Evolutionary conservation across 2,329 filamentous ascomycete genomes (phyloP).

Genomic region (Penicillium sp.): DNA sequence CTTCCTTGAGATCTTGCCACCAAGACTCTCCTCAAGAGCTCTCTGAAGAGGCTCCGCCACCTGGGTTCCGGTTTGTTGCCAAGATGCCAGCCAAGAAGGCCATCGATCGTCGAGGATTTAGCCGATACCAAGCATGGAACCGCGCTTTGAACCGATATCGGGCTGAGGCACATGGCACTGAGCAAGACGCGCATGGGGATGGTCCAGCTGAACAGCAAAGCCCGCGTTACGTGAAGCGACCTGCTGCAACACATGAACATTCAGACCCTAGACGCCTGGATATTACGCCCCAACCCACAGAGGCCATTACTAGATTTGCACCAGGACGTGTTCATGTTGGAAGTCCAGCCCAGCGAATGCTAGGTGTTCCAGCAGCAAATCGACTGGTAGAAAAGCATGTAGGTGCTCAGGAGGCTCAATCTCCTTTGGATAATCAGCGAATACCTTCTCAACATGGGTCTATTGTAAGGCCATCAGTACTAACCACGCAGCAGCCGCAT

Average conservation of each 20-base stretch:
- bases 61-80: constrained; percentile 39
- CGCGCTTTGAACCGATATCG: constrained; percentile 44
- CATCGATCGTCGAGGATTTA: constrained; percentile 46
- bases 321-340: constrained; percentile 15
- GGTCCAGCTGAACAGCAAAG: constrained; percentile 15
- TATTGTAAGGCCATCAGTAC: constrained; percentile 13
- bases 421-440: constrained; percentile 11
- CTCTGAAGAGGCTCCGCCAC: constrained; percentile 37
- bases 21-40: constrained; percentile 26
- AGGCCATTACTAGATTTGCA: constrained; percentile 15
- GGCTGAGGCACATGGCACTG: constrained; percentile 24
- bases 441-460: constrained; percentile 9
- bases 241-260: constrained; percentile 18
- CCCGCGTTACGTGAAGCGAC: constrained; percentile 19
- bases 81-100: constrained; percentile 32
- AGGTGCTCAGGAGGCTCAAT: constrained; percentile 13
- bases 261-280: constrained; percentile 13
- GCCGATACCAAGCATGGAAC: constrained; percentile 49
- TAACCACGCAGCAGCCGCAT: constrained; percentile 28
- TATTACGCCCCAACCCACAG: constrained; percentile 9
- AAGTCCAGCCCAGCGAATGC: constrained; percentile 10
- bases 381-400: constrained; percentile 11
- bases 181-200: constrained; percentile 13
- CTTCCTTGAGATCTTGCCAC: constrained; percentile 20
- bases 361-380: constrained; percentile 7